Percentiles rank a stretch among this genome's conserved stretches.
phyloP scores from a whole-genome alignment of 257 asterid species.

The Thymus mandschuricus region DNA sequence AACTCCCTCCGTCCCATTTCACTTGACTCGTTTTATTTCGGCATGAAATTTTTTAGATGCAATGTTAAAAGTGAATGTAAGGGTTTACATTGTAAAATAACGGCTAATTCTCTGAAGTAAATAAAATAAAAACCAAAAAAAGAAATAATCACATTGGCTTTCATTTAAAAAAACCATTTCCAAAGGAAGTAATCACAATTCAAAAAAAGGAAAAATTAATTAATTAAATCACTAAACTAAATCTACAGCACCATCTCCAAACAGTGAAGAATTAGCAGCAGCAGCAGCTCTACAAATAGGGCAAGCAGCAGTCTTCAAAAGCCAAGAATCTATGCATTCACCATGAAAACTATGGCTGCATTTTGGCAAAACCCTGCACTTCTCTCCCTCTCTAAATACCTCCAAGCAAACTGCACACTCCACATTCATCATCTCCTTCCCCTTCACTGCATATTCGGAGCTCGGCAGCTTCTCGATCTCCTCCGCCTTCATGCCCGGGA shows the following conservation, averaged over 20 bases:
- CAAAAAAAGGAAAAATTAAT: neutral
- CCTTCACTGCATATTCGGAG: constrained; percentile 48
- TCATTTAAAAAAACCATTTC: neutral
- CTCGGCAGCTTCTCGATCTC: constrained; percentile 62
- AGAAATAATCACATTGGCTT: no score
- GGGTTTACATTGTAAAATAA: no score
- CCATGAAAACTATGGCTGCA: constrained; percentile 64
- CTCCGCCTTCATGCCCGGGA: constrained; percentile 47
- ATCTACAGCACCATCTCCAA: constrained; percentile 32
- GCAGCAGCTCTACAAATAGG: constrained; percentile 65
- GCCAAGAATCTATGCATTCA: constrained; percentile 71
- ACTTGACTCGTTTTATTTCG: no score
- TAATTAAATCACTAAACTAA: constrained; percentile 24
- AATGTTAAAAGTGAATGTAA: no score
- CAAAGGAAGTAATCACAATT: neutral
- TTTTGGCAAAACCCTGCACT: constrained; percentile 57
- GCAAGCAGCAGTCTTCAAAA: constrained; percentile 56
- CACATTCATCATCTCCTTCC: constrained; percentile 23
- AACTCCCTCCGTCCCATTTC: no score
- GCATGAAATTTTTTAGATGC: no score
- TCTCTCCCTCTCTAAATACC: constrained; percentile 54
- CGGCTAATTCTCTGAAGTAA: no score
- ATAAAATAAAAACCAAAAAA: no score
- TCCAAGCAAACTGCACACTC: constrained; percentile 77
- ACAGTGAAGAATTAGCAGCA: constrained; percentile 24